These are phyloP conservation scores for Kluyveromyces dobzhanskii DNA, from an alignment of 805 yeast species.

Conservation along the genomic window DNA sequence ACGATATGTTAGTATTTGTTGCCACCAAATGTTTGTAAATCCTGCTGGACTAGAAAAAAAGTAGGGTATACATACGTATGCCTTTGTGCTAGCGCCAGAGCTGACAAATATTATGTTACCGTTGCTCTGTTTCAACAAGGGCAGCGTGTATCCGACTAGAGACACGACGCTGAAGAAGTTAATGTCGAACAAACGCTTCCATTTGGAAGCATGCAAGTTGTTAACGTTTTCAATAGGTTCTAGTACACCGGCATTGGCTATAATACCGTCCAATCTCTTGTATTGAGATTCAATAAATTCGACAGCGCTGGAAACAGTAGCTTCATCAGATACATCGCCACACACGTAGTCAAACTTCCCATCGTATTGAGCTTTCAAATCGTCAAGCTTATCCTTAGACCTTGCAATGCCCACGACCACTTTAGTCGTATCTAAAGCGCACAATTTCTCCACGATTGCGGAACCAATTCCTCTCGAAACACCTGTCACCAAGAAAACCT, in stretches of 20 bases:
- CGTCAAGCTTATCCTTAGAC: constrained; percentile 39
- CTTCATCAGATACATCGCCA: constrained; percentile 52
- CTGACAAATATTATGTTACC: constrained; percentile 76
- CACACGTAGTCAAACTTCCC: constrained; percentile 42
- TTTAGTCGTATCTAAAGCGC: constrained; percentile 28
- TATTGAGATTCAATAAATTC: constrained; percentile 38
- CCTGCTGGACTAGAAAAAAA: no score
- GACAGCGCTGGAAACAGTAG: constrained; percentile 30
- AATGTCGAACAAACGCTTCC: constrained; percentile 63
- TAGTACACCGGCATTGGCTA: constrained; percentile 77
- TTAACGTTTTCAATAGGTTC: constrained; percentile 62
- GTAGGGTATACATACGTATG: constrained; percentile 33
- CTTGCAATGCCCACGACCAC: constrained; percentile 60
- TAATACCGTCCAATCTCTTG: constrained; percentile 53
- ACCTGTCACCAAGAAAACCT: constrained; percentile 47
- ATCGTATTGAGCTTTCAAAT: constrained; percentile 38
- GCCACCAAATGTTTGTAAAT: no score
- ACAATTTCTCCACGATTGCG: constrained; percentile 53
- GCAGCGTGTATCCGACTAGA: constrained; percentile 46
- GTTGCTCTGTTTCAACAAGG: constrained; percentile 42
- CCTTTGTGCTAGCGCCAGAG: constrained; percentile 73
- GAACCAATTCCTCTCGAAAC: constrained; percentile 75
- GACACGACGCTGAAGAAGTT: constrained; percentile 71
- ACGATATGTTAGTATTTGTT: no score
- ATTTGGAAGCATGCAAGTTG: constrained; percentile 34